Evolutionary conservation across 1,284 basidiomycete genomes (phyloP).

Genomic region (Sanghuangporus weigelae): DNA sequence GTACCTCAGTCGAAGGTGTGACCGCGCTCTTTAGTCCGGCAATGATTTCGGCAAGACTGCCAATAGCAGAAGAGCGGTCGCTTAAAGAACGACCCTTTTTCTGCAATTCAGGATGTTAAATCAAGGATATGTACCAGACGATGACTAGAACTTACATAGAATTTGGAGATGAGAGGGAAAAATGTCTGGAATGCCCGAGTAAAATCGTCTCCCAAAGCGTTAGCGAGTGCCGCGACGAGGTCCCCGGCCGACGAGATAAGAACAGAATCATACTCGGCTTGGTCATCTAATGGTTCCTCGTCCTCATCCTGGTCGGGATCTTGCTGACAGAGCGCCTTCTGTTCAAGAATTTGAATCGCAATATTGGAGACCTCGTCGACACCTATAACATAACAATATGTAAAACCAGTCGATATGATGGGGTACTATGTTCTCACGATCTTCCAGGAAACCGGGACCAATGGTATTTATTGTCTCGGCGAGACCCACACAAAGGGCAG

Average conservation of each 20-base stretch:
- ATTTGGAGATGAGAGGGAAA: conserved; percentile 88
- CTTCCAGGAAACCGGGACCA: conserved; percentile 80
- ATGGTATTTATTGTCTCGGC: conserved; percentile 90
- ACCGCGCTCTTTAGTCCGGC: conserved; percentile 86
- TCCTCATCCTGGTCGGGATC: conserved; percentile 92
- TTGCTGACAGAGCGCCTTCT: conserved; percentile 93
- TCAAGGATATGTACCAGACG: background rate
- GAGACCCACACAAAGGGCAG: conserved; percentile 80
- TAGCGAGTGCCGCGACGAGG: conserved; percentile 88
- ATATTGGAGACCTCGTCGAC: conserved; percentile 78
- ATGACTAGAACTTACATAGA: conserved; percentile 64
- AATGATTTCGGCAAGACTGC: conserved; percentile 94
- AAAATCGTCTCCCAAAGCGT: conserved; percentile 83
- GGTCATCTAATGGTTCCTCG: conserved; percentile 75
- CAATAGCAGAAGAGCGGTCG: conserved; percentile 92
- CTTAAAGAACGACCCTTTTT: conserved; percentile 82
- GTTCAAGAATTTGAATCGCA: conserved; percentile 80
- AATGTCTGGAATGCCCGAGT: conserved; percentile 81
- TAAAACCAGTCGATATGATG: background rate
- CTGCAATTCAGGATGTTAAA: conserved; percentile 31
- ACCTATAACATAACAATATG: conserved; percentile 38
- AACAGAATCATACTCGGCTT: conserved; percentile 96
- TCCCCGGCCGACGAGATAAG: conserved; percentile 94
- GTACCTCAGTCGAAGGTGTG: conserved; percentile 81
- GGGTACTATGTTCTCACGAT: conserved; percentile 42